phyloP scores from a whole-genome alignment of 768 basidiomycete species.

The Tylopilus sp. region DNA sequence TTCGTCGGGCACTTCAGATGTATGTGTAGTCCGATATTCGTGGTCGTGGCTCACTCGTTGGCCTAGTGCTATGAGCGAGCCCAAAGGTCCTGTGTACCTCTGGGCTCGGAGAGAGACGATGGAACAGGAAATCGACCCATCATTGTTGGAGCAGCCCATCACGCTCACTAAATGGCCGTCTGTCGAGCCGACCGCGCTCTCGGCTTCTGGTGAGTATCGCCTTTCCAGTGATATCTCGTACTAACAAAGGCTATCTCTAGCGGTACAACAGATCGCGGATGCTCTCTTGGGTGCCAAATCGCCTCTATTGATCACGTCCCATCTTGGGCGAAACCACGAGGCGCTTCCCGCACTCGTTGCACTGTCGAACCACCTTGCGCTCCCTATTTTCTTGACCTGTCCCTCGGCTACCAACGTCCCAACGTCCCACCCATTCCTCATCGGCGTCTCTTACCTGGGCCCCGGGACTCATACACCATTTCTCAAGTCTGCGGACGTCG shows the following conservation, averaged over 20 bases:
- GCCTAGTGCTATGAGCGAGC: conserved; percentile 60
- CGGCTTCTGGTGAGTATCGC: conserved; percentile 32
- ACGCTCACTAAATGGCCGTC: conserved; percentile 47
- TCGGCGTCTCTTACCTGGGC: conserved; percentile 52
- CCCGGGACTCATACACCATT: conserved; percentile 43
- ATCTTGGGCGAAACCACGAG: conserved; percentile 52
- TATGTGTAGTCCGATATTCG: conserved; percentile 27
- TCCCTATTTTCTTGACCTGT: conserved; percentile 53
- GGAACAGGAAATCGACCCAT: conserved; percentile 55
- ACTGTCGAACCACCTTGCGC: conserved; percentile 49
- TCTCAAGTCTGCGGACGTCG: conserved; percentile 54
- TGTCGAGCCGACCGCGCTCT: conserved; percentile 48
- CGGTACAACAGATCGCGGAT: conserved; percentile 39
- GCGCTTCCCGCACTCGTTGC: conserved; percentile 44
- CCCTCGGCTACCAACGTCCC: conserved; percentile 53
- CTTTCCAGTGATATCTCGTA: neutral
- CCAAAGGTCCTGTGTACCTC: conserved; percentile 70
- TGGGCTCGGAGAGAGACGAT: conserved; percentile 71
- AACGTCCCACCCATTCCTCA: conserved; percentile 50
- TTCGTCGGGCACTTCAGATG: conserved; percentile 65
- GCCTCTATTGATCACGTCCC: conserved; percentile 55
- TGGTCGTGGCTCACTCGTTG: neutral
- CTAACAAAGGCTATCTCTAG: conserved; percentile 12
- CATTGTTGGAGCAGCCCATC: conserved; percentile 30
- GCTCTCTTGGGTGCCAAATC: conserved; percentile 48